These are phyloP conservation scores for Lepiota venenata DNA, from an alignment of 768 basidiomycete species.

Conservation along the genomic window DNA sequence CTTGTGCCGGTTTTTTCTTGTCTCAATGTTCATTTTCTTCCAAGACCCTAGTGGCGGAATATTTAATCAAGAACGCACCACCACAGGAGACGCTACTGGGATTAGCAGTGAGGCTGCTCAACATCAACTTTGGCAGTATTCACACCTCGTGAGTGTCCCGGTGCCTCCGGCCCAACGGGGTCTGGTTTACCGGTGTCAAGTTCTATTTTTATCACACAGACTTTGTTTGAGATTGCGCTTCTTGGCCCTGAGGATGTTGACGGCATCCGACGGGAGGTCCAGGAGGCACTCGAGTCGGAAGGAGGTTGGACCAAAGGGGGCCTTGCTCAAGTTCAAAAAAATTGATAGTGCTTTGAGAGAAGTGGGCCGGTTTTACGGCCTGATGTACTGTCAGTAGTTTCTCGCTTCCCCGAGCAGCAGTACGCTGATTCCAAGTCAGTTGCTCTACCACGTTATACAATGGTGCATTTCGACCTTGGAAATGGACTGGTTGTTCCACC, in stretches of 20 bases:
- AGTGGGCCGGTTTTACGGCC: slow-evolving; percentile 30
- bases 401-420: not conserved
- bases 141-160: slow-evolving; percentile 30
- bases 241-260: slow-evolving; percentile 25
- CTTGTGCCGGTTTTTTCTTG: not conserved
- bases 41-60: slow-evolving; percentile 25
- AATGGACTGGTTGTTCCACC: slow-evolving; percentile 29
- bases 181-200: slow-evolving; percentile 15
- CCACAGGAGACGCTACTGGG: slow-evolving; percentile 28
- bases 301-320: slow-evolving; percentile 33
- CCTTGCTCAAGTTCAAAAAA: slow-evolving; percentile 29
- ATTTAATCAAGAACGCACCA: slow-evolving; percentile 25
- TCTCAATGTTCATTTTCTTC: not conserved
- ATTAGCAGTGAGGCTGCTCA: slow-evolving; percentile 32
- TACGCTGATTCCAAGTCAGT: slow-evolving; percentile 17
- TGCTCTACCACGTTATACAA: slow-evolving; percentile 26
- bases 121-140: slow-evolving; percentile 38
- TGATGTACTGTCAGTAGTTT: slow-evolving; percentile 27
- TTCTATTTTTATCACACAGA: slow-evolving; percentile 33
- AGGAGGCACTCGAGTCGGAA: slow-evolving; percentile 29
- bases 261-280: slow-evolving; percentile 28
- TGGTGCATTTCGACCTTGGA: slow-evolving; percentile 24
- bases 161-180: not conserved
- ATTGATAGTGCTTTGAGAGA: slow-evolving; percentile 34
- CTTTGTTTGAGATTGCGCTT: slow-evolving; percentile 30